Conservation (phyloP, 2,329 filamentous ascomycete species). For the Aphanocladium album region DNA sequence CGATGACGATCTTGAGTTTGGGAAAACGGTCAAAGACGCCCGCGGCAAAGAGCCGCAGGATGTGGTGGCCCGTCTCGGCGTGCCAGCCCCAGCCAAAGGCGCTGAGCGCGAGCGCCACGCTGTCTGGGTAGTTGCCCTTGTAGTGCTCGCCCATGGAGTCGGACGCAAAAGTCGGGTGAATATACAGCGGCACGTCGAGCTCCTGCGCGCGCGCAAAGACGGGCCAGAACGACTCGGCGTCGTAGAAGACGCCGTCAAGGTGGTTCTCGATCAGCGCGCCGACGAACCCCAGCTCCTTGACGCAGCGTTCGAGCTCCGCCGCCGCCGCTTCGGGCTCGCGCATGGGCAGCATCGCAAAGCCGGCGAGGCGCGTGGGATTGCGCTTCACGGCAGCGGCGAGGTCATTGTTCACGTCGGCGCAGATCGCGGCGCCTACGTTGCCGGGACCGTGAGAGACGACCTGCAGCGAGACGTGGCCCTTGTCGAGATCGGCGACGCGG, state of each 20-base stretch:
- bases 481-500: constrained; percentile 21
- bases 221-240: constrained; percentile 25
- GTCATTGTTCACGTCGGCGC: constrained; percentile 24
- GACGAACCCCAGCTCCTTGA: constrained; percentile 26
- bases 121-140: constrained; percentile 23
- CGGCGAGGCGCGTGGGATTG: constrained; percentile 23
- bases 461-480: constrained; percentile 21
- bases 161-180: constrained; percentile 40
- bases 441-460: constrained; percentile 15
- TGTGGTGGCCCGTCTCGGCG: constrained; percentile 39
- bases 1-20: constrained; percentile 33
- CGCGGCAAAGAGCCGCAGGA: constrained; percentile 31
- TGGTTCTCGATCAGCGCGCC: constrained; percentile 28
- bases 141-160: constrained; percentile 24
- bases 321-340: constrained; percentile 24
- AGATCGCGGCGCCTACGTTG: constrained; percentile 10
- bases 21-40: constrained; percentile 32
- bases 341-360: constrained; percentile 27
- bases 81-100: constrained; percentile 47
- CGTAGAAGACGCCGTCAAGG: constrained; percentile 24
- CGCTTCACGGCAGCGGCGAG: constrained; percentile 7
- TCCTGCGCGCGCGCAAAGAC: constrained; percentile 29
- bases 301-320: constrained; percentile 24
- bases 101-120: constrained; percentile 29
- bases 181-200: constrained; percentile 46